A percentile compares a stretch with the other conserved stretches of the same genome.
phyloP scores from a whole-genome alignment of 2,329 filamentous ascomycete genomes.

The Boeremia lycopersici region DNA sequence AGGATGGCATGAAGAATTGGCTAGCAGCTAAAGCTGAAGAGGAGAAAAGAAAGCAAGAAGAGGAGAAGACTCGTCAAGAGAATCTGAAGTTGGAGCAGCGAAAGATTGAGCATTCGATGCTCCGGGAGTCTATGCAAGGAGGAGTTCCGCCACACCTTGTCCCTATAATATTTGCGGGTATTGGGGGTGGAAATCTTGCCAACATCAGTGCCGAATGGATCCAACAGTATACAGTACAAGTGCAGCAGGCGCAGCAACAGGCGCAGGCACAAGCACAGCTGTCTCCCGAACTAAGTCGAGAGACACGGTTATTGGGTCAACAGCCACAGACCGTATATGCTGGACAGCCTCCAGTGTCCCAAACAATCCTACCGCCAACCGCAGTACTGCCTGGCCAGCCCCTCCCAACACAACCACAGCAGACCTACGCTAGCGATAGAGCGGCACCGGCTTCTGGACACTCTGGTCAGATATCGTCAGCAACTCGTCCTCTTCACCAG shows the following conservation, averaged over 20 bases:
- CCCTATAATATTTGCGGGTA: slow-evolving; percentile 60
- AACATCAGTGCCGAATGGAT: slow-evolving; percentile 57
- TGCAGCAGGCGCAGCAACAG: slow-evolving; percentile 53
- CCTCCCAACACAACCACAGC: slow-evolving; percentile 44
- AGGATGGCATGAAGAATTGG: slow-evolving; percentile 60
- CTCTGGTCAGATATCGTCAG: slow-evolving; percentile 47
- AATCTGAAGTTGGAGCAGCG: slow-evolving; percentile 57
- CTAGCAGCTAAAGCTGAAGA: slow-evolving; percentile 59
- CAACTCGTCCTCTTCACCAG: slow-evolving; percentile 53
- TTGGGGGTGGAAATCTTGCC: slow-evolving; percentile 55
- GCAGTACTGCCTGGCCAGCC: slow-evolving; percentile 48
- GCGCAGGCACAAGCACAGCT: slow-evolving; percentile 47
- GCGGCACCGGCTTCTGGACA: slow-evolving; percentile 35
- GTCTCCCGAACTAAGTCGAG: slow-evolving; percentile 52
- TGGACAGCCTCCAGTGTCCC: slow-evolving; percentile 38
- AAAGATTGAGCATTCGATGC: slow-evolving; percentile 59
- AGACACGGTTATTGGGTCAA: slow-evolving; percentile 51
- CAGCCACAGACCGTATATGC: slow-evolving; percentile 40
- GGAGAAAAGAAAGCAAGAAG: slow-evolving; percentile 60
- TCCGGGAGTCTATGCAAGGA: slow-evolving; percentile 58
- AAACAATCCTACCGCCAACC: slow-evolving; percentile 40
- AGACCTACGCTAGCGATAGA: slow-evolving; percentile 41
- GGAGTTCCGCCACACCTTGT: slow-evolving; percentile 59
- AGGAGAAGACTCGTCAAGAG: slow-evolving; percentile 60
- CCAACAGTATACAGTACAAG: slow-evolving; percentile 56